Conservation (phyloP, 139 green algal species). For the Chlorella sorokiniana region DNA sequence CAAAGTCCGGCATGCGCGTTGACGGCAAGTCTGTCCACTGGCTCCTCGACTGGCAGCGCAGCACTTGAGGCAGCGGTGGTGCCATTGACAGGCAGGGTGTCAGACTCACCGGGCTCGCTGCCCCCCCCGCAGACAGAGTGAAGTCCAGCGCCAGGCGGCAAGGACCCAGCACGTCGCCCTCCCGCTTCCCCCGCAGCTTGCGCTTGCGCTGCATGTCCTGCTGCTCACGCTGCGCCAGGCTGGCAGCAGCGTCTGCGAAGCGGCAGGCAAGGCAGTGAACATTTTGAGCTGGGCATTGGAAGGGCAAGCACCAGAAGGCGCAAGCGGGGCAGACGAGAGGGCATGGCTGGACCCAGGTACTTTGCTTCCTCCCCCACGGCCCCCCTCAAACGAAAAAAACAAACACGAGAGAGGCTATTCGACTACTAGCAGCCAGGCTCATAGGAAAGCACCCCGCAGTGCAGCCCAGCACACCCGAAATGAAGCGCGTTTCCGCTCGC, state of each 20-base stretch:
- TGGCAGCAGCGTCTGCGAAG: slow-evolving; percentile 4
- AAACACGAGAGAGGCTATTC: neutral
- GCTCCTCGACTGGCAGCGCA: no score
- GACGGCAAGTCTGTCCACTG: no score
- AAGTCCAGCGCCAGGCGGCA: slow-evolving; percentile 49
- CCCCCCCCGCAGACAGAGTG: slow-evolving; percentile 19
- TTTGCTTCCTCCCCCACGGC: no score
- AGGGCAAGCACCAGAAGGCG: neutral
- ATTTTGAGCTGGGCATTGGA: neutral
- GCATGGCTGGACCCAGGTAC: no score
- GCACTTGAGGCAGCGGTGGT: neutral
- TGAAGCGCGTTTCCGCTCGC: slow-evolving; percentile 44
- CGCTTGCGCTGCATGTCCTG: slow-evolving; percentile 28
- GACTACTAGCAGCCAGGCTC: neutral
- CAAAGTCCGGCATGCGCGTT: neutral
- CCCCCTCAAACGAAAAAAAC: no score
- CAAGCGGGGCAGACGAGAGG: neutral
- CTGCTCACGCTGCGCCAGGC: slow-evolving; percentile 21
- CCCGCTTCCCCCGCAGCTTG: slow-evolving; percentile 37
- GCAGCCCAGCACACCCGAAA: neutral
- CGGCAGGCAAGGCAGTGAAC: neutral
- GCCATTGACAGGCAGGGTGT: no score
- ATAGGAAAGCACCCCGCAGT: neutral
- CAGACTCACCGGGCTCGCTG: neutral
- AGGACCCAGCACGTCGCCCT: slow-evolving; percentile 62